phyloP scores from a whole-genome alignment of 441 rosid species.

The Populus hybrid region DNA sequence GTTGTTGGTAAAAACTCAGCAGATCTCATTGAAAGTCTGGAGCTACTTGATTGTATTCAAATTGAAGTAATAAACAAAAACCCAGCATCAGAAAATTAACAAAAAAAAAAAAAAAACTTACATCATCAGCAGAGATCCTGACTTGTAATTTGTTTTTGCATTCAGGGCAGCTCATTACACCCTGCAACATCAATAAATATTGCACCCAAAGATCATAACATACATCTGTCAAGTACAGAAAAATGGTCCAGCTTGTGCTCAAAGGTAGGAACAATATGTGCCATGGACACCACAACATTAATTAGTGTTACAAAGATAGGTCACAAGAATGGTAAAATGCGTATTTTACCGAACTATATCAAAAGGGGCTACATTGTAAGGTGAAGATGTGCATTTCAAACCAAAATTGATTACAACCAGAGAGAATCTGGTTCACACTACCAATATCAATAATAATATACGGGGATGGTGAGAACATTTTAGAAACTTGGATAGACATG shows the following conservation, averaged over 20 bases:
- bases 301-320: not conserved
- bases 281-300: not conserved
- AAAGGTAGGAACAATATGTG: not conserved
- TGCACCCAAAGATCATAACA: slow-evolving; percentile 20
- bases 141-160: slow-evolving; percentile 85
- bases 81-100: slow-evolving; percentile 5
- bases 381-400: no score
- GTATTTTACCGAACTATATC: not conserved
- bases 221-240: slow-evolving; percentile 14
- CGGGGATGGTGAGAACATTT: no score
- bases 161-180: slow-evolving; percentile 89
- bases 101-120: slow-evolving; percentile 36
- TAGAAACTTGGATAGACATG: no score
- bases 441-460: no score
- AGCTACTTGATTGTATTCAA: not conserved
- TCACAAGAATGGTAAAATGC: not conserved
- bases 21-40: slow-evolving; percentile 1
- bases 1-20: not conserved
- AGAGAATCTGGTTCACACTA: no score
- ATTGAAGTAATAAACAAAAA: not conserved
- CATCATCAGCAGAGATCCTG: slow-evolving; percentile 93
- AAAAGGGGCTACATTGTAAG: no score
- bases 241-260: not conserved
- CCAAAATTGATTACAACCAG: no score
- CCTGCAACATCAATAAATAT: slow-evolving; percentile 44